Percentiles rank a stretch among this genome's conserved stretches.
Conservation (phyloP, 805 yeast species). For the Wickerhamomyces tratensis region DNA sequence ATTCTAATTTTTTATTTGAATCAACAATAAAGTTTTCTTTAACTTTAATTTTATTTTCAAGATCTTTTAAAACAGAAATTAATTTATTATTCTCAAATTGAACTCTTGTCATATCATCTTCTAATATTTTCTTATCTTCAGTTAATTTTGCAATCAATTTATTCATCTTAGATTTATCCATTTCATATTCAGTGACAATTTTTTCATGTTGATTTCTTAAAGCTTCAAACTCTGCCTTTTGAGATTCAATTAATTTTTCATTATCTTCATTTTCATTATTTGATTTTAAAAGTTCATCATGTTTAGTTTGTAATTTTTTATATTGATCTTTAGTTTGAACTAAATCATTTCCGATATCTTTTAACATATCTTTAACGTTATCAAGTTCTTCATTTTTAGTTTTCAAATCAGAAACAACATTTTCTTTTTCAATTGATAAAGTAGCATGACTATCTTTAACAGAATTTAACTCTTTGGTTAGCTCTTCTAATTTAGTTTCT, state of each 20-base stretch:
- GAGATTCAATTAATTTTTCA: slow-evolving; percentile 9
- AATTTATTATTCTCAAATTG: not conserved
- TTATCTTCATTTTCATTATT: slow-evolving; percentile 7
- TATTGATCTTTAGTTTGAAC: slow-evolving; percentile 58
- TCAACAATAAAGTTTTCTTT: not conserved
- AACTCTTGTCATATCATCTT: slow-evolving; percentile 6
- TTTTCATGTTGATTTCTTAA: slow-evolving; percentile 27
- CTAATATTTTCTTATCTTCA: slow-evolving; percentile 12
- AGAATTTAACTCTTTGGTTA: slow-evolving; percentile 8
- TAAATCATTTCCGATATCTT: slow-evolving; percentile 68
- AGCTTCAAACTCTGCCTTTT: slow-evolving; percentile 16
- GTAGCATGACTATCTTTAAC: slow-evolving; percentile 4
- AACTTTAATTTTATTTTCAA: slow-evolving; percentile 1
- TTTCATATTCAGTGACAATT: slow-evolving; percentile 17
- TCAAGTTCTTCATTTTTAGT: slow-evolving; percentile 55
- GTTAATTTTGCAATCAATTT: slow-evolving; percentile 9
- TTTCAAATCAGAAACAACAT: slow-evolving; percentile 17
- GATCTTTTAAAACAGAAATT: slow-evolving; percentile 9
- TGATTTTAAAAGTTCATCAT: slow-evolving; percentile 6
- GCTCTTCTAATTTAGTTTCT: slow-evolving; percentile 8
- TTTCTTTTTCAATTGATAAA: slow-evolving; percentile 4
- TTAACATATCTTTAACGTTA: slow-evolving; percentile 63
- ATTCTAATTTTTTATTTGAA: not conserved
- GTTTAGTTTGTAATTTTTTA: slow-evolving; percentile 24
- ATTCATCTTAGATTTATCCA: slow-evolving; percentile 9